Evolutionary conservation across 257 asterid genomes (phyloP), one percentile per base, ranked within the genome.

Genomic region (Ocimum tenuiflorum): DNA sequence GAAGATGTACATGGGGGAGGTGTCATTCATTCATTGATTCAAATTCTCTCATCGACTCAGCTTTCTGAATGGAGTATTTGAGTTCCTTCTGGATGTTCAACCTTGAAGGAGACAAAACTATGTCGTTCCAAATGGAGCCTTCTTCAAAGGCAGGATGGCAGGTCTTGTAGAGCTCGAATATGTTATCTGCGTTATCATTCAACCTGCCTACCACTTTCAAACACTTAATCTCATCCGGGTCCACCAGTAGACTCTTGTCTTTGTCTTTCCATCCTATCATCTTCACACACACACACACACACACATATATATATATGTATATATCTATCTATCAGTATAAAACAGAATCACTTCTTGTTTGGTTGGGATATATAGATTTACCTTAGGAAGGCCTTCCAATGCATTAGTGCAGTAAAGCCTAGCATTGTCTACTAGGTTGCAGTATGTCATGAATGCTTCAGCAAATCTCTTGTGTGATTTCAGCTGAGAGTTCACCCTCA

Each of bases 61-160:
- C 74, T 79, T 82, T 86, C 85, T 84, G 95, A 64, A 92, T 87
- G 14, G 91, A 76, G 67, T 73, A 87, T 76, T 92, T 89, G 75
- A 92, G 96, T 77, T 92, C 99, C 72, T 87, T 89, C 77, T 89
- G 99, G 71, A 88, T 86, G 79, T 86, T 84, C 70, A 92, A 24
- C 82, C 99, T 89, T 36, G 99, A 87, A 70, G 99, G 99, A 0
- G 99, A 92, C 79, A 80, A 31, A 64, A 92, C 99, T 63, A 92
- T 89, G 80, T 89, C 97, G 66, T 92, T 87, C 99, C 99, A 89
- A 46, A 87, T 84, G 0, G 96, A 86, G 63, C 99, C 99, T 18
- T 78, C 63, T 77, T 86, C 81, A 49, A 72, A 82, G 65, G 94
- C 91, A 23, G 97, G 99, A 74, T 89, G 76, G 38, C 84, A 83